A percentile compares a stretch with the other conserved stretches of the same genome.
phyloP scores from a whole-genome alignment of 768 basidiomycete genomes.

The Hericium rajendrae region DNA sequence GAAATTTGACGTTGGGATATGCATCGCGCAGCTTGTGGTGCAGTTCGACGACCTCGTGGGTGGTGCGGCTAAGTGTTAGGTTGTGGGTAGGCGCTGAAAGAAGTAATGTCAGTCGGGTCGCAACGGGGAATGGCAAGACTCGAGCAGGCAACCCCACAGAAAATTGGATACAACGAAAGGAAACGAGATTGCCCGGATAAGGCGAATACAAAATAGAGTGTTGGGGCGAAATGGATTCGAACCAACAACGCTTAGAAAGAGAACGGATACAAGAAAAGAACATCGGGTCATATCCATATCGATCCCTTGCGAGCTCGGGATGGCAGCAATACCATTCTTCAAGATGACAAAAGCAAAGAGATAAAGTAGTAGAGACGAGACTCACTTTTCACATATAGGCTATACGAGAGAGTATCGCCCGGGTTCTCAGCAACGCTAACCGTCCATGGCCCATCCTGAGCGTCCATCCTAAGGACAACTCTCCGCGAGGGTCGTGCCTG shows the following conservation, averaged over 20 bases:
- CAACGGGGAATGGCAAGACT: constrained; percentile 1
- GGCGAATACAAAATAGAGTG: constrained; percentile 7
- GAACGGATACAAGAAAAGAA: constrained; percentile 9
- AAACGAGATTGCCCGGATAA: background rate
- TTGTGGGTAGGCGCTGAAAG: constrained; percentile 77
- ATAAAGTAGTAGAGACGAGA: constrained; percentile 15
- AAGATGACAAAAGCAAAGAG: background rate
- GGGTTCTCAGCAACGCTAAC: constrained; percentile 84
- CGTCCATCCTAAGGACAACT: constrained; percentile 54
- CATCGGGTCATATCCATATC: background rate
- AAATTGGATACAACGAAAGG: background rate
- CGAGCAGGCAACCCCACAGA: background rate
- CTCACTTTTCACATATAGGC: constrained; percentile 88
- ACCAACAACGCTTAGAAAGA: constrained; percentile 1
- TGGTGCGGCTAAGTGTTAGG: constrained; percentile 74
- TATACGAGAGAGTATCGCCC: constrained; percentile 62
- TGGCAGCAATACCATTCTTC: background rate
- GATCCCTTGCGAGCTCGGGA: background rate
- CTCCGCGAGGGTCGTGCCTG: constrained; percentile 22
- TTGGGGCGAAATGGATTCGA: background rate
- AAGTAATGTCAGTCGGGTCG: constrained; percentile 8
- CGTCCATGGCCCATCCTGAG: constrained; percentile 77
- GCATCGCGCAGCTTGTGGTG: constrained; percentile 68
- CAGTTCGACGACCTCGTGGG: constrained; percentile 71
- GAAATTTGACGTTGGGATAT: constrained; percentile 47